These are phyloP conservation scores for Blastosporella zonata DNA, from an alignment of 1,284 basidiomycete species.

Conservation along the genomic window DNA sequence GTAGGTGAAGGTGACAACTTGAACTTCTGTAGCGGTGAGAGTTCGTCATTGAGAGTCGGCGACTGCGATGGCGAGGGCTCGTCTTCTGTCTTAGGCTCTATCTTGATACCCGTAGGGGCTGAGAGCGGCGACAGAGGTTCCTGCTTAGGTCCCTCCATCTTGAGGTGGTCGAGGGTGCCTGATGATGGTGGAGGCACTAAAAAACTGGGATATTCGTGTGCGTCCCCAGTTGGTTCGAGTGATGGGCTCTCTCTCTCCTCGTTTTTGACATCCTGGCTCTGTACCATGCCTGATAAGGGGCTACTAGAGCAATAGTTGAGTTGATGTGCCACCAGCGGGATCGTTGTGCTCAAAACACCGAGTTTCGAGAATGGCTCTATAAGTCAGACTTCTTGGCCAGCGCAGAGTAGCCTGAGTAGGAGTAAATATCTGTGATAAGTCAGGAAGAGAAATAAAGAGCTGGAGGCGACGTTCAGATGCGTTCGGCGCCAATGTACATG, in stretches of 20 bases:
- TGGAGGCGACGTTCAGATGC: constrained; percentile 8
- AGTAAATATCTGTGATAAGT: constrained; percentile 12
- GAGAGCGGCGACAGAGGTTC: constrained; percentile 15
- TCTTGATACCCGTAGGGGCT: constrained; percentile 21
- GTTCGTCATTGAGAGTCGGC: constrained; percentile 28
- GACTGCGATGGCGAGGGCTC: constrained; percentile 31
- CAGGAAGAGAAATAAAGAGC: constrained; percentile 9
- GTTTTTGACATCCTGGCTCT: constrained; percentile 20
- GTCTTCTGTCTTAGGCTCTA: constrained; percentile 19
- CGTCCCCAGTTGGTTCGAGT: constrained; percentile 18
- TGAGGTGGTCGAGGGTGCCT: constrained; percentile 20
- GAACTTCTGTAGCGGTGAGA: constrained; percentile 29
- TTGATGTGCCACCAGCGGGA: constrained; percentile 9
- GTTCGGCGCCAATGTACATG: constrained; percentile 15
- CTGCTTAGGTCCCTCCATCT: constrained; percentile 26
- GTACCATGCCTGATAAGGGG: constrained; percentile 21
- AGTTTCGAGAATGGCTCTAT: constrained; percentile 5
- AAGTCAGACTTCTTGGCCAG: constrained; percentile 10
- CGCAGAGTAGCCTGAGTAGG: constrained; percentile 7
- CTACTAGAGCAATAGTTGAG: constrained; percentile 3
- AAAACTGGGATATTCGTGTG: constrained; percentile 26
- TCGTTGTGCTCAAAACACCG: constrained; percentile 6
- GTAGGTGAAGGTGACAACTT: constrained; percentile 32
- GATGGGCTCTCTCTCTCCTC: constrained; percentile 27
- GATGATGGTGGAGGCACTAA: constrained; percentile 26